A percentile compares a stretch with the other conserved stretches of the same genome.
These are phyloP conservation scores for Stemphylium vesicarium DNA, from an alignment of 2,329 filamentous ascomycete genomes.

Conservation along the genomic window DNA sequence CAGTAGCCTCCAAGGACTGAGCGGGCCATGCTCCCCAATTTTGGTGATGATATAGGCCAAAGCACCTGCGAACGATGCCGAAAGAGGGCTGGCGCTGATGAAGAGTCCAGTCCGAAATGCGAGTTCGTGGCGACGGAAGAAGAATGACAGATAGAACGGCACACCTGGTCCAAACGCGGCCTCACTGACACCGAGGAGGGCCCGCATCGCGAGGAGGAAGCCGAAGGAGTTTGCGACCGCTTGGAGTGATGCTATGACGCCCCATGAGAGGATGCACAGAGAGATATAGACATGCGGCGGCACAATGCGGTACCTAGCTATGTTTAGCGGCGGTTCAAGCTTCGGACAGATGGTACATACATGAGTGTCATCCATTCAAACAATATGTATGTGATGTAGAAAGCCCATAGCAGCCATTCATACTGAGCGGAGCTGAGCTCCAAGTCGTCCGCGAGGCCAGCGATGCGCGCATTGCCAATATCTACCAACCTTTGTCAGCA, in stretches of 20 bases:
- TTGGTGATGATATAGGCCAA: constrained; percentile 81
- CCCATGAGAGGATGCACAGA: constrained; percentile 77
- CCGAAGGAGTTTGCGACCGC: constrained; percentile 53
- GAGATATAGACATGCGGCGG: constrained; percentile 68
- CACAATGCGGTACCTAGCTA: constrained; percentile 59
- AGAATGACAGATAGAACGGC: constrained; percentile 69
- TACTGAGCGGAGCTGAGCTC: constrained; percentile 62
- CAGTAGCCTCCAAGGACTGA: constrained; percentile 84
- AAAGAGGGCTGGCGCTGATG: constrained; percentile 73
- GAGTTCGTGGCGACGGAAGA: constrained; percentile 72
- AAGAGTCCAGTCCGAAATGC: constrained; percentile 87
- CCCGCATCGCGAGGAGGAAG: constrained; percentile 67
- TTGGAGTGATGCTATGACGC: constrained; percentile 77
- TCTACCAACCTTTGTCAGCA: constrained; percentile 45
- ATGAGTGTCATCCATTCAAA: constrained; percentile 72
- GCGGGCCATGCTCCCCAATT: constrained; percentile 67
- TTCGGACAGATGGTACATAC: constrained; percentile 36
- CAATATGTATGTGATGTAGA: constrained; percentile 68
- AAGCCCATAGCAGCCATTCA: constrained; percentile 67
- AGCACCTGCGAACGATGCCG: constrained; percentile 73
- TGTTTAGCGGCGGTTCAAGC: neutral
- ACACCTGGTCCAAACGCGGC: constrained; percentile 69
- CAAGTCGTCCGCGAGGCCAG: constrained; percentile 62
- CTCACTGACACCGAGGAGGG: constrained; percentile 62
- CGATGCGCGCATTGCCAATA: constrained; percentile 68